Evolutionary conservation across 169 alveolate species (phyloP), one percentile per base, ranked within the genome.

Genomic region (Plasmodium malariae): DNA sequence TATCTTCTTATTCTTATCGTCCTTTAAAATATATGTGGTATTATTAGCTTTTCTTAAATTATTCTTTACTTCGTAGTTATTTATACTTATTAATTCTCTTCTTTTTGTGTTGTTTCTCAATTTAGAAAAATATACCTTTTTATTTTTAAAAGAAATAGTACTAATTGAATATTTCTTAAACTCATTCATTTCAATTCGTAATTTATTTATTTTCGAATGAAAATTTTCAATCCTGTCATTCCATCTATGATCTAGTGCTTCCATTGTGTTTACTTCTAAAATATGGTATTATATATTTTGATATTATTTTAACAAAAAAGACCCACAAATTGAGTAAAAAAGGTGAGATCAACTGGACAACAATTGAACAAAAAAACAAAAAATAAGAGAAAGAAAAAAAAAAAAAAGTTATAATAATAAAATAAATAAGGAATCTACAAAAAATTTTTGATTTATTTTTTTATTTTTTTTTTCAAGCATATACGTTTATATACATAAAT

Each of bases 41-140:
- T 67, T 67, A 67, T 80, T 65, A 19, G 45, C 28, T 40, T 28
- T 80, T 17, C 34, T 36, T 21, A 80, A 36, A 65, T 80, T 17
- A 11, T 67, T 57, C 11, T 80, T 80, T 54, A 36, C 34, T 30
- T 80, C 71, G 24, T 65, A 80, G 40, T 62, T 63, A 69, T 65
- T 80, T 30, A 67, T 80, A 67, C 62, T 63, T 65, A 80, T 80
- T 14, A 80, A 26, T 48, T 80, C 90, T 80, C 90, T 63, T 36
- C 65, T 80, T 55, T 55, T 65, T 17, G 57, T 51, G 57, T 65
- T 80, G 43, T 65, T 80, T 36, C 43, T 43, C 71, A 63, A n/a
- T n/a, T 67, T 65, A 26, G 83, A 34, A 36, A 65, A 48, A 34
- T 37, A 34, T 11, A 28, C 43, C 19, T 80, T 63, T 30, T 76